Evolutionary conservation across 2,329 filamentous ascomycete genomes (phyloP), one percentile per base, ranked within the genome.

Genomic region (Teratosphaeria nubilosa): DNA sequence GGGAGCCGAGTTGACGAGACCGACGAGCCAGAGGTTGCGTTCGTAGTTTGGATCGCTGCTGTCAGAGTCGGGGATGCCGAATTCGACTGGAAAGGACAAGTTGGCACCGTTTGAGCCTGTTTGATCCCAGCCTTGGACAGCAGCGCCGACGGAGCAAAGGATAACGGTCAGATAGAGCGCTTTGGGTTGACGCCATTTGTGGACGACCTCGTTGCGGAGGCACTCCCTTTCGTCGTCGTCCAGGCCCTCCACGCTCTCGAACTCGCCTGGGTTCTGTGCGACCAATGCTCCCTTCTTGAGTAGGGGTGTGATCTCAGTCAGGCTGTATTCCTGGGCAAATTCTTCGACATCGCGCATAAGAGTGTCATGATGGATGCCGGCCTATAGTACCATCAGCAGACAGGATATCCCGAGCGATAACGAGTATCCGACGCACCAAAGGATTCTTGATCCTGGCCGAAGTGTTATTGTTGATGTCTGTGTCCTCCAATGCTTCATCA

Each of bases 201-300:
- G 76, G 20, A 71, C 65, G 30, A 74, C 69, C 63, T 81, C 79
- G 25, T 75, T 68, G n/a, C 71, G 70, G 32, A 81, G 73, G 5
- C 71, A 73, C 6, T 71, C 67, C 25, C 70, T 63, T 60, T 81
- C 79, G 0, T 67, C 61, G 2, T 75, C 72, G 1, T 73, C 73
- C 24, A 82, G 68, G 0, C 70, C 75, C 7, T 73, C 69, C 14
- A 81, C 68, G 9, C 64, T 66, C 56, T 78, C 76, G 58, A 76
- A 80, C 1, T 73, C 72, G 1, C 70, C 68, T 3, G 79, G 78
- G 55, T 80, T 74, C 56, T 77, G 76, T 5, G 79, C 79, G 20
- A 80, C 70, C 3, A 81, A 68, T 6, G 78, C 78, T 9, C 78
- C 79, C 61, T 76, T 78, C 58, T 76, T 68, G 53, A 82, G 63